These are phyloP conservation scores for Lagerstroemia fauriei DNA, from an alignment of 441 rosid species.

Conservation along the genomic window DNA sequence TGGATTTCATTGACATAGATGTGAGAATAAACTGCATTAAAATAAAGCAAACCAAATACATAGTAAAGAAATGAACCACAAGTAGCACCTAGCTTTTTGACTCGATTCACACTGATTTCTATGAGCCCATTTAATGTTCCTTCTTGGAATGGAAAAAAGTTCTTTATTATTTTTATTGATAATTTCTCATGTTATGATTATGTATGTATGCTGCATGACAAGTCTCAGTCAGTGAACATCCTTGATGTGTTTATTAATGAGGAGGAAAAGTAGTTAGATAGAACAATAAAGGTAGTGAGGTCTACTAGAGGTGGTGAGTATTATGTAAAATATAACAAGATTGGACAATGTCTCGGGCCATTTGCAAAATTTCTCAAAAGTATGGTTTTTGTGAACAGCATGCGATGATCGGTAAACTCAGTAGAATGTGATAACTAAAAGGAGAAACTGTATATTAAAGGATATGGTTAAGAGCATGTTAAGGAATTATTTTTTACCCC, in stretches of 20 bases:
- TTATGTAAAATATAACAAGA: too few species aligned
- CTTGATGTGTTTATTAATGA: conserved; percentile 4
- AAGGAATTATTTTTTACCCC: not conserved
- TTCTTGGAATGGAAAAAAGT: not conserved
- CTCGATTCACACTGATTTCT: conserved; percentile 7
- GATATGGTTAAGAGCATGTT: not conserved
- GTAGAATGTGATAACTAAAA: not conserved
- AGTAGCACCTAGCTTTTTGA: not conserved
- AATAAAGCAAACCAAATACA: not conserved
- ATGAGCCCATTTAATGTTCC: not conserved
- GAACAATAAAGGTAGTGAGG: not conserved
- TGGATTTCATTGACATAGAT: not conserved
- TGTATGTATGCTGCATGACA: conserved; percentile 8
- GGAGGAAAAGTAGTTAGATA: not conserved
- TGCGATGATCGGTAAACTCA: not conserved
- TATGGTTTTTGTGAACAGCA: not conserved
- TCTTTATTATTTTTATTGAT: too few species aligned
- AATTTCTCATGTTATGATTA: too few species aligned
- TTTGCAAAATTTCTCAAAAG: not conserved
- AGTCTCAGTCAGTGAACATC: not conserved
- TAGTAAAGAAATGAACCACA: not conserved
- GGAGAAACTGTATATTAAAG: not conserved
- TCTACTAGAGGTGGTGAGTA: not conserved
- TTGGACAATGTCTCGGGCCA: not conserved
- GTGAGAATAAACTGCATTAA: conserved; percentile 9